phyloP scores from a whole-genome alignment of 2,329 filamentous ascomycete species.

The Pseudogymnoascus sp. region DNA sequence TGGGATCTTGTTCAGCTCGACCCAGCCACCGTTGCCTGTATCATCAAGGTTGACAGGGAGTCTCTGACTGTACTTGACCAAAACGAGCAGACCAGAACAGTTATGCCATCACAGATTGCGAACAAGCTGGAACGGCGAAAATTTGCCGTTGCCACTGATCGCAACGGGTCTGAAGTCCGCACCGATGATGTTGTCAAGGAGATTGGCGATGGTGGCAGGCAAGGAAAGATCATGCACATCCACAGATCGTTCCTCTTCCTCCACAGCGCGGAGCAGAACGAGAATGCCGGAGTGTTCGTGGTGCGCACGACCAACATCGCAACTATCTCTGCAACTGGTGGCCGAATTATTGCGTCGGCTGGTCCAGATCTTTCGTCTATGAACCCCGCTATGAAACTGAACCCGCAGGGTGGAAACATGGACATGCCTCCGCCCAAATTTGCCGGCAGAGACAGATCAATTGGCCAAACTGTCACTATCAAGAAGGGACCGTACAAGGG shows the following conservation, averaged over 20 bases:
- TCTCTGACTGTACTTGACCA: conserved; percentile 86
- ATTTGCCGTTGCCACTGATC: conserved; percentile 82
- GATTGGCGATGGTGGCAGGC: conserved; percentile 73
- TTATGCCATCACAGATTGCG: conserved; percentile 85
- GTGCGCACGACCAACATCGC: conserved; percentile 77
- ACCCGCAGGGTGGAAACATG: conserved; percentile 46
- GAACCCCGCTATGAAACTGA: conserved; percentile 81
- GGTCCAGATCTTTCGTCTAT: conserved; percentile 76
- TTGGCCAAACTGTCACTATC: conserved; percentile 88
- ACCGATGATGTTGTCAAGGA: conserved; percentile 90
- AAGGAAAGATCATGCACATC: conserved; percentile 87
- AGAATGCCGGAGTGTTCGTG: conserved; percentile 88
- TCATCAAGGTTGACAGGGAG: conserved; percentile 93
- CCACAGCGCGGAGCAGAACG: conserved; percentile 73
- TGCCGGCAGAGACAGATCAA: conserved; percentile 72
- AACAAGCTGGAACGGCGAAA: conserved; percentile 80
- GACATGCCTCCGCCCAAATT: conserved; percentile 60
- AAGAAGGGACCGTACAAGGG: conserved; percentile 86
- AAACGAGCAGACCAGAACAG: conserved; percentile 70
- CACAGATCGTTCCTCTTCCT: conserved; percentile 89
- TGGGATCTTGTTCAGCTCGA: conserved; percentile 94
- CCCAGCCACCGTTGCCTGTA: conserved; percentile 81
- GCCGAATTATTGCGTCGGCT: conserved; percentile 56
- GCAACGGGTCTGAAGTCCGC: conserved; percentile 87
- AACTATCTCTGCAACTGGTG: conserved; percentile 90